phyloP scores from a whole-genome alignment of 768 basidiomycete genomes.

The Mycena vulgaris region DNA sequence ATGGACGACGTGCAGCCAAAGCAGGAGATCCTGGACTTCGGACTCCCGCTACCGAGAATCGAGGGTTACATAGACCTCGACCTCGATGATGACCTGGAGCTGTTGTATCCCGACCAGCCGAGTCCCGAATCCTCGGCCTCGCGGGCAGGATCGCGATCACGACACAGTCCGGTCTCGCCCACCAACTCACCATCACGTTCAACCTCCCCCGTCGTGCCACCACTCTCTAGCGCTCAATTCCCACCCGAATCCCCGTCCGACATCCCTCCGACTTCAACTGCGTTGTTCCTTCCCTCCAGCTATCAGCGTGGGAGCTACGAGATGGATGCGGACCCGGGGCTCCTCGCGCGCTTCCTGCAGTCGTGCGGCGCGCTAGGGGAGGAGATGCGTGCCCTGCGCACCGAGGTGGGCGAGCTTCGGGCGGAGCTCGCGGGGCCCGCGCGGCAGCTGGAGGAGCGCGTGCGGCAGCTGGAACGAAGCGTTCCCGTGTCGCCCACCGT shows the following conservation, averaged over 20 bases:
- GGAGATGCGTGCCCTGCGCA: constrained; percentile 21
- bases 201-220: background rate
- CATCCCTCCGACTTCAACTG: background rate
- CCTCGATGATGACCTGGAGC: constrained; percentile 12
- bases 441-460: constrained; percentile 15
- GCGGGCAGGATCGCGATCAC: too few relatives aligned
- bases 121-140: background rate
- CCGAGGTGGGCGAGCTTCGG: constrained; percentile 23
- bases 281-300: background rate
- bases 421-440: background rate
- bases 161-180: too few relatives aligned
- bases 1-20: background rate
- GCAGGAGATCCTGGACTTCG: background rate
- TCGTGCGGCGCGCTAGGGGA: constrained; percentile 21
- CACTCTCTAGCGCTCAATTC: constrained; percentile 23
- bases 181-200: background rate
- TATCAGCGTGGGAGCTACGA: background rate
- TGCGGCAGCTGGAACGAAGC: constrained; percentile 1
- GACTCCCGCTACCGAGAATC: too few relatives aligned
- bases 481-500: background rate
- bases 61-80: too few relatives aligned
- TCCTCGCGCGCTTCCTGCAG: constrained; percentile 15
- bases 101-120: constrained; percentile 14
- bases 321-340: background rate
- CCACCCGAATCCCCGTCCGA: constrained; percentile 31